Evolutionary conservation across 345 rosid species (phyloP).

Genomic region (Zanthoxylum bungeanum): DNA sequence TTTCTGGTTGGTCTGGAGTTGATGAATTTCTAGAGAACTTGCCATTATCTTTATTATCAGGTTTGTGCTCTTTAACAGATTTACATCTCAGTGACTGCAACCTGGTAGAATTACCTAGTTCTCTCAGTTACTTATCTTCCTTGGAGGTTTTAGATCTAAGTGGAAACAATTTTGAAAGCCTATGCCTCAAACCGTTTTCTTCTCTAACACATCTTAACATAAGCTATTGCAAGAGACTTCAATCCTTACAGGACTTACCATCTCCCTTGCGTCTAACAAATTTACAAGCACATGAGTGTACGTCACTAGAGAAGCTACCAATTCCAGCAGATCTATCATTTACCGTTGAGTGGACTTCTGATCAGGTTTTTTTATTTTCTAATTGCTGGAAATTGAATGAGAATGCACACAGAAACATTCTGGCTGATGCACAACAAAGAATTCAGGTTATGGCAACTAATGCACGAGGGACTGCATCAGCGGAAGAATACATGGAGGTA

Average conservation of each 20-base stretch:
- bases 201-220: neutral
- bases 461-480: neutral
- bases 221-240: constrained; percentile 5
- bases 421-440: neutral
- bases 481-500: neutral
- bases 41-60: neutral
- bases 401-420: neutral
- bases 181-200: constrained; percentile 6
- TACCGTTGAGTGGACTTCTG: neutral
- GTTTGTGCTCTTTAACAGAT: neutral
- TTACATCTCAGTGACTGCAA: neutral
- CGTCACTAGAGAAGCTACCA: neutral
- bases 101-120: neutral
- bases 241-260: neutral
- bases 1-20: neutral
- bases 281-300: neutral
- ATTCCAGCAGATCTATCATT: neutral
- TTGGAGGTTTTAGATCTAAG: neutral
- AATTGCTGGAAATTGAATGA: neutral
- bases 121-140: neutral
- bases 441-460: neutral
- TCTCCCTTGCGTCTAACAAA: neutral
- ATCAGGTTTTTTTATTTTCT: neutral
- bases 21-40: neutral
- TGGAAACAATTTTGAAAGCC: constrained; percentile 6